phyloP scores from a whole-genome alignment of 768 basidiomycete genomes.

The Amanita inopinata region DNA sequence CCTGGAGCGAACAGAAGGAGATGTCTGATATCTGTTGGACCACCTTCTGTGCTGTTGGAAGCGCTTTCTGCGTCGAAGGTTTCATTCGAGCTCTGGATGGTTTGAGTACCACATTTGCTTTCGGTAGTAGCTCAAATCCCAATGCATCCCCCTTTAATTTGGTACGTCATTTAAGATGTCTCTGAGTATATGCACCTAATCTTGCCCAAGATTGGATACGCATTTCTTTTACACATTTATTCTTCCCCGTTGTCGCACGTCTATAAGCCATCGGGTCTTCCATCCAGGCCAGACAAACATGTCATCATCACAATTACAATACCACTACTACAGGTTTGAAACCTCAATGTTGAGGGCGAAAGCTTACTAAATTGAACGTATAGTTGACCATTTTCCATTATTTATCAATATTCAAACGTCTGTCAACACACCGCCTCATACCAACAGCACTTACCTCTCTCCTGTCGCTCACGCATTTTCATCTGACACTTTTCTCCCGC shows the following conservation, averaged over 20 bases:
- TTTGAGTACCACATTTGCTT: constrained; percentile 28
- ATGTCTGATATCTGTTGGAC: constrained; percentile 65
- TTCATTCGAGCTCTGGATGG: constrained; percentile 65
- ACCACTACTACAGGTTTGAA: constrained; percentile 59
- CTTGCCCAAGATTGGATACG: constrained; percentile 54
- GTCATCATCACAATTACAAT: constrained; percentile 63
- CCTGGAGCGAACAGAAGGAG: constrained; percentile 38
- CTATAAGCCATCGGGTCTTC: constrained; percentile 29
- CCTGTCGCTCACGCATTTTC: constrained; percentile 58
- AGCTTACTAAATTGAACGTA: constrained; percentile 2
- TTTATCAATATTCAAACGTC: constrained; percentile 52
- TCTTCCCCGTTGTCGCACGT: constrained; percentile 54
- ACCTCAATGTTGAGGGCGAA: neutral
- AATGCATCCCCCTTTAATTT: constrained; percentile 63
- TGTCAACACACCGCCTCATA: constrained; percentile 58
- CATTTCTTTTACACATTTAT: constrained; percentile 68
- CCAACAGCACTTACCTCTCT: constrained; percentile 57
- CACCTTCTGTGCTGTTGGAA: constrained; percentile 61
- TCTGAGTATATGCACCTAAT: constrained; percentile 2
- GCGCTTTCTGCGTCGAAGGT: constrained; percentile 53
- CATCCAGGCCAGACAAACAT: constrained; percentile 64
- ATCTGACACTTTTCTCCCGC: constrained; percentile 42
- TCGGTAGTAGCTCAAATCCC: constrained; percentile 27
- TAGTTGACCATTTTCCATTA: constrained; percentile 58
- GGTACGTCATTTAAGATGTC: constrained; percentile 30